Percentiles rank a stretch among this genome's conserved stretches.
Conservation (phyloP, 345 rosid genomes). For the Chamaenerion angustifolium region DNA sequence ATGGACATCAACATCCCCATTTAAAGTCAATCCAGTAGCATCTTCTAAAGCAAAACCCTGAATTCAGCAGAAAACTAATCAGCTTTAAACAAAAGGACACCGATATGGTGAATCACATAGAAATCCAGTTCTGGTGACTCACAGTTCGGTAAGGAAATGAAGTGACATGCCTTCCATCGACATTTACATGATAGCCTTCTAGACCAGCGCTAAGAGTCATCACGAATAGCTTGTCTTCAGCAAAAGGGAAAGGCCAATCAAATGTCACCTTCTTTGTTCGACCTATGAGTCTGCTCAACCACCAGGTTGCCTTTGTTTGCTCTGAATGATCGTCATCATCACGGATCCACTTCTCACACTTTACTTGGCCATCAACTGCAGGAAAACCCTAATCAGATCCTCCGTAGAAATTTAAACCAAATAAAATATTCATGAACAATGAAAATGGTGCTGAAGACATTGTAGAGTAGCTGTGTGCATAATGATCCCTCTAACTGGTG, state of each 20-base stretch:
- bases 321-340: slow-evolving; percentile 56
- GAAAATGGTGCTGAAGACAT: too few species aligned
- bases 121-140: slow-evolving; percentile 19
- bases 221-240: slow-evolving; percentile 65
- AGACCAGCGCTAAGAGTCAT: slow-evolving; percentile 82
- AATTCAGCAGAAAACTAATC: slow-evolving; percentile 8
- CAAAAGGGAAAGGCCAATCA: slow-evolving; percentile 92
- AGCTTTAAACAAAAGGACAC: slow-evolving; percentile 4
- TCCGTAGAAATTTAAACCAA: background rate
- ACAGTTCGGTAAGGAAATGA: slow-evolving; percentile 92
- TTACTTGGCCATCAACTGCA: slow-evolving; percentile 78
- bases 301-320: slow-evolving; percentile 67
- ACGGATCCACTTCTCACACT: slow-evolving; percentile 94
- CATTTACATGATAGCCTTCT: slow-evolving; percentile 82
- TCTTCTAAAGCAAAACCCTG: slow-evolving; percentile 94
- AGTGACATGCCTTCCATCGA: slow-evolving; percentile 80
- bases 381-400: background rate
- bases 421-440: background rate
- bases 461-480: too few species aligned
- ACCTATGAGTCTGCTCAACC: slow-evolving; percentile 69
- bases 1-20: slow-evolving; percentile 67
- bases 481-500: too few species aligned
- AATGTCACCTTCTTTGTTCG: slow-evolving; percentile 49
- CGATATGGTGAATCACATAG: background rate
- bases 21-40: slow-evolving; percentile 79